Evolutionary conservation across 148 eudicot genomes (phyloP).

Genomic region (Chenopodium berlandieri): DNA sequence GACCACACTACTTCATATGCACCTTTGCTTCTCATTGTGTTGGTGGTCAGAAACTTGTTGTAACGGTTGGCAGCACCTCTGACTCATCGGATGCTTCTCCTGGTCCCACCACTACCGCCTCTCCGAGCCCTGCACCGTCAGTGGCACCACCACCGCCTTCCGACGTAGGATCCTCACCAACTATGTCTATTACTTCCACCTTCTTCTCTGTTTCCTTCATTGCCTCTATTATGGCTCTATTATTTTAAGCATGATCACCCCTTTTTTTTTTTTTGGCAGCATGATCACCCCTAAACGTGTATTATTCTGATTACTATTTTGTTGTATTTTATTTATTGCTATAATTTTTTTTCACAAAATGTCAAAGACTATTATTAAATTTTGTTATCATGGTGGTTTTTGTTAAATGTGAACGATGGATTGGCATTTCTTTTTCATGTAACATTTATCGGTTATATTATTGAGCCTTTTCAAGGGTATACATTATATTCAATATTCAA

Average conservation of each 20-base stretch:
- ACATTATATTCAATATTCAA: no score
- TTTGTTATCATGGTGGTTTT: background rate
- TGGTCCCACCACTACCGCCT: no score
- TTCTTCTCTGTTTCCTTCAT: constrained; percentile 11
- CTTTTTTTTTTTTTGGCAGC: no score
- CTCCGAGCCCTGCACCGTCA: no score
- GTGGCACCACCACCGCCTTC: background rate
- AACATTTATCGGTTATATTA: no score
- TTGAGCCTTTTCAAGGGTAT: no score
- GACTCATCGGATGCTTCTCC: background rate
- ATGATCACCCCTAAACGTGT: background rate
- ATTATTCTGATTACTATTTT: background rate
- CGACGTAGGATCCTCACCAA: background rate
- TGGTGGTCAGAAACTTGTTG: constrained; percentile 49
- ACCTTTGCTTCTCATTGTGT: background rate
- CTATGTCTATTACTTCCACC: background rate
- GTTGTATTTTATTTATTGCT: background rate
- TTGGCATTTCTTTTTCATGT: background rate
- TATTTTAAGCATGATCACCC: background rate
- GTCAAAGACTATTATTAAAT: background rate
- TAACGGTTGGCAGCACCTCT: constrained; percentile 32
- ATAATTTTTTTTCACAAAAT: background rate
- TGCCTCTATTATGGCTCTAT: constrained; percentile 6
- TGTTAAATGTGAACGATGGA: background rate
- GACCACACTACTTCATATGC: background rate